Conservation (phyloP, 495 filamentous ascomycete species). For the Neurospora sp. region DNA sequence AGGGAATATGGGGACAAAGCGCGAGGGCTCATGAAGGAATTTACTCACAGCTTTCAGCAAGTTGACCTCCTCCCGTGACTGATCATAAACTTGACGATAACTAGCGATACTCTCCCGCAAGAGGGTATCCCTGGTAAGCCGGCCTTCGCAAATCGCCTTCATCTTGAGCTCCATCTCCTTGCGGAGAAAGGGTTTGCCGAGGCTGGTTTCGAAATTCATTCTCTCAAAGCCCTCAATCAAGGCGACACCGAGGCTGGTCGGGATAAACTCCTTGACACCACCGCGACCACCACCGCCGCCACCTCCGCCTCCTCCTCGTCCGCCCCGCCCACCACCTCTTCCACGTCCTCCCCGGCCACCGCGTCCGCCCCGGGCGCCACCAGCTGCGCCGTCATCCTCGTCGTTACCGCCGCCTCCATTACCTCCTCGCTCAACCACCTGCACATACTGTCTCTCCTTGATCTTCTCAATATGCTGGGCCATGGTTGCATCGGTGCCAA, state of each 20-base stretch:
- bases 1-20: not conserved
- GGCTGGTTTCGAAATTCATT: conserved; percentile 78
- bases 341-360: conserved; percentile 33
- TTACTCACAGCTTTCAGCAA: conserved; percentile 63
- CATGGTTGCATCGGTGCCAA: conserved; percentile 98
- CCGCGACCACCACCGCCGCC: conserved; percentile 33
- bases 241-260: conserved; percentile 80
- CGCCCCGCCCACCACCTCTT: conserved; percentile 25
- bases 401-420: conserved; percentile 21
- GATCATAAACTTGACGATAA: conserved; percentile 76
- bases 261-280: conserved; percentile 77
- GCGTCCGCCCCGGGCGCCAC: conserved; percentile 25
- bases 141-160: conserved; percentile 91
- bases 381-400: conserved; percentile 24
- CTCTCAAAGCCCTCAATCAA: conserved; percentile 88
- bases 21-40: not conserved
- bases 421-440: conserved; percentile 43
- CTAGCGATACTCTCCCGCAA: conserved; percentile 70
- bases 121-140: conserved; percentile 58
- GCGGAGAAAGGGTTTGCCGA: conserved; percentile 92
- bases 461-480: conserved; percentile 96
- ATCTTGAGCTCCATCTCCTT: conserved; percentile 97
- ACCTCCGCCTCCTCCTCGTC: conserved; percentile 31
- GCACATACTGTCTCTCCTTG: conserved; percentile 77
- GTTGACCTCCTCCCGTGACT: conserved; percentile 61